Percentiles rank a stretch among this genome's conserved stretches.
phyloP scores from a whole-genome alignment of 176 grass and related monocot species.

The Aegilops bicornis region DNA sequence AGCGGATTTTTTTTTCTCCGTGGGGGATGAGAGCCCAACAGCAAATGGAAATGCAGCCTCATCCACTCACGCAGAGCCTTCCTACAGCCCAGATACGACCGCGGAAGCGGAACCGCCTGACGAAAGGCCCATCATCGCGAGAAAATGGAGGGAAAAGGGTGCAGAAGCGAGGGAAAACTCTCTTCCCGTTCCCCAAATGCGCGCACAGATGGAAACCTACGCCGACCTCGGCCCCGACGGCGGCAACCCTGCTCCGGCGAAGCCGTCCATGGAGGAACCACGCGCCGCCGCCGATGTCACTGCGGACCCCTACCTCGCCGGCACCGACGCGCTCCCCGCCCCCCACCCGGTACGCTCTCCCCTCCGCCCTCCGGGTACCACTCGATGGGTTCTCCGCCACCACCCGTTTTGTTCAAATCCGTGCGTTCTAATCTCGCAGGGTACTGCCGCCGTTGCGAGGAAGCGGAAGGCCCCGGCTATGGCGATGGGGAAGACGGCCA shows the following conservation, averaged over 20 bases:
- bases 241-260: background rate
- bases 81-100: too few relatives aligned
- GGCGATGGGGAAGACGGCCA: background rate
- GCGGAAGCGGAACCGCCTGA: too few relatives aligned
- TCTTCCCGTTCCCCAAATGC: background rate
- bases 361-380: background rate
- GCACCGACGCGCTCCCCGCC: background rate
- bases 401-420: background rate
- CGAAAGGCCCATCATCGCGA: too few relatives aligned
- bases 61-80: too few relatives aligned
- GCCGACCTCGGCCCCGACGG: background rate
- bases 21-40: too few relatives aligned
- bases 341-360: background rate
- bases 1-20: too few relatives aligned
- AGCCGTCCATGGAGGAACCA: background rate
- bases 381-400: background rate
- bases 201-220: background rate
- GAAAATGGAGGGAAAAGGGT: background rate
- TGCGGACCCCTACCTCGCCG: background rate
- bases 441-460: background rate
- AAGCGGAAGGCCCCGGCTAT: slow-evolving; percentile 11
- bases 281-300: background rate
- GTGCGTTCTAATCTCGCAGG: background rate
- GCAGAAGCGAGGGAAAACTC: background rate
- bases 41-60: too few relatives aligned